These are phyloP conservation scores for Lojkania enalia DNA, from an alignment of 2,329 filamentous ascomycete genomes.

Conservation along the genomic window DNA sequence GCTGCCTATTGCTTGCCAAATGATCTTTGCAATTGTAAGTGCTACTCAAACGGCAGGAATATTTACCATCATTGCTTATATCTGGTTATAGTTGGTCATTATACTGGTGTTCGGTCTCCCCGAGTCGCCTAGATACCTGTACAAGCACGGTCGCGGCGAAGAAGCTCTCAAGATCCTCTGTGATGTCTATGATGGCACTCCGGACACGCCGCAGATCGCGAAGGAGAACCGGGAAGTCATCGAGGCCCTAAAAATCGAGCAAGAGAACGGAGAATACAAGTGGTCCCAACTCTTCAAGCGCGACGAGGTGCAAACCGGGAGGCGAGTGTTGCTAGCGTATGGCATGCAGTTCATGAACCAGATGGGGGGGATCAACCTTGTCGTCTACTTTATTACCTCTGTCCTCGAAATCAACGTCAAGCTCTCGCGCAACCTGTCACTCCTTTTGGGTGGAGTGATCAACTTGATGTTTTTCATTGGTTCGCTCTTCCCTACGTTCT, in stretches of 20 bases:
- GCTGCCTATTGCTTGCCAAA: conserved; percentile 53
- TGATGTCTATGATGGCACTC: conserved; percentile 47
- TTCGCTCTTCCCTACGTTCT: conserved; percentile 13
- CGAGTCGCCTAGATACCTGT: conserved; percentile 52
- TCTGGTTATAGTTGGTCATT: conserved; percentile 32
- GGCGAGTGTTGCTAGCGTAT: conserved; percentile 51
- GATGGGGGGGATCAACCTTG: conserved; percentile 51
- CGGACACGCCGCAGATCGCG: conserved; percentile 35
- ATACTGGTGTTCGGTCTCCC: conserved; percentile 50
- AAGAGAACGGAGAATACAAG: conserved; percentile 37
- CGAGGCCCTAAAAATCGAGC: conserved; percentile 42
- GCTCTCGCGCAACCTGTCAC: conserved; percentile 30
- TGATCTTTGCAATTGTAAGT: conserved; percentile 46
- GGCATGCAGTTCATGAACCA: conserved; percentile 42
- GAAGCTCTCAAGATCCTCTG: conserved; percentile 52
- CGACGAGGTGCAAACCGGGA: conserved; percentile 49
- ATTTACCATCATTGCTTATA: too few species aligned
- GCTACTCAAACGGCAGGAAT: too few species aligned
- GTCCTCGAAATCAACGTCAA: conserved; percentile 42
- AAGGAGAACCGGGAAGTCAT: conserved; percentile 16
- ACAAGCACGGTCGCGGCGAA: conserved; percentile 46
- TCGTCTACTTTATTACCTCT: conserved; percentile 42
- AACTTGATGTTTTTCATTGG: conserved; percentile 48
- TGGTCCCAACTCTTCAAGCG: conserved; percentile 49
- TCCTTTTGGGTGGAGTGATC: conserved; percentile 44